A percentile compares a stretch with the other conserved stretches of the same genome.
Conservation (phyloP, 2,329 filamentous ascomycete species). For the Rutstroemia sp. region DNA sequence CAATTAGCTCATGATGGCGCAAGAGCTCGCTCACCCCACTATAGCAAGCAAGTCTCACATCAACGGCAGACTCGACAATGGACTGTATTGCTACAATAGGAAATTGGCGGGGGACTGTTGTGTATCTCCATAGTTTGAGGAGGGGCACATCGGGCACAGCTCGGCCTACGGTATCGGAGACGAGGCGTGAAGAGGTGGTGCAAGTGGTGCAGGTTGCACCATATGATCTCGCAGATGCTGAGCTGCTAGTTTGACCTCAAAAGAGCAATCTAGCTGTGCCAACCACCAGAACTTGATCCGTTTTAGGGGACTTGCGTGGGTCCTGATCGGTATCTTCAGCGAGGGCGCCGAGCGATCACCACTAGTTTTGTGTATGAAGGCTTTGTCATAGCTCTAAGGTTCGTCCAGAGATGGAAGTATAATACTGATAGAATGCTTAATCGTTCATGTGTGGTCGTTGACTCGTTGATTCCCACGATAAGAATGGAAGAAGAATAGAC, state of each 20-base stretch:
- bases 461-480: constrained; percentile 8
- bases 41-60: constrained; percentile 12
- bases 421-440: not conserved
- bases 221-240: too few species aligned
- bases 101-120: constrained; percentile 1
- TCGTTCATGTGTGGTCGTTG: not conserved
- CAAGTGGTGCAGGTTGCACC: not conserved
- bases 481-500: not conserved
- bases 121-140: not conserved
- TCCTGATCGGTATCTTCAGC: too few species aligned
- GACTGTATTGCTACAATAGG: constrained; percentile 10
- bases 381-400: not conserved
- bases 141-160: not conserved
- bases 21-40: constrained; percentile 14
- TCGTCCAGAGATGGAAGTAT: not conserved
- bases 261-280: too few species aligned
- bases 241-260: too few species aligned
- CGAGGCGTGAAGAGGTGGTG: too few species aligned
- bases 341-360: too few species aligned
- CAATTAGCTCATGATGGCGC: constrained; percentile 4
- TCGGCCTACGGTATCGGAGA: not conserved
- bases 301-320: too few species aligned
- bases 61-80: not conserved
- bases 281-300: not conserved
- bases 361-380: too few species aligned